A percentile compares a stretch with the other conserved stretches of the same genome.
Evolutionary conservation across 1,284 basidiomycete species (phyloP).

Genomic region (Kwoniella shivajii): DNA sequence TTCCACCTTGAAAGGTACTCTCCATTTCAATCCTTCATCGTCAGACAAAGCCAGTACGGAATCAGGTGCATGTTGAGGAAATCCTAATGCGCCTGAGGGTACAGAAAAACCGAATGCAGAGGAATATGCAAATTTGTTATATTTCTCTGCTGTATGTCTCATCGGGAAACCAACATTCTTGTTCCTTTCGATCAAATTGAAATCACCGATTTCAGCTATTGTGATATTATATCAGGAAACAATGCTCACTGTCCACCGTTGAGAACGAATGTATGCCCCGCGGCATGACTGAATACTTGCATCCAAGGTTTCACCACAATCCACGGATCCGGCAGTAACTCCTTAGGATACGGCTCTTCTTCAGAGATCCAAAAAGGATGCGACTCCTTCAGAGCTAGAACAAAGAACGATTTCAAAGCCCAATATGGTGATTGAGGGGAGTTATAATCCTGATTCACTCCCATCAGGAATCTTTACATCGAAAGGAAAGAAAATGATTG

Average conservation of each 20-base stretch:
- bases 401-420: conserved; percentile 73
- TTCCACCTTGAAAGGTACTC: conserved; percentile 57
- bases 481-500: too few species aligned
- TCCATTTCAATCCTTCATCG: conserved; percentile 62
- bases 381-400: conserved; percentile 63
- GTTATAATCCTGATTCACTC: conserved; percentile 60
- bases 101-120: conserved; percentile 74
- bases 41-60: conserved; percentile 68
- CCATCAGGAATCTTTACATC: conserved; percentile 68
- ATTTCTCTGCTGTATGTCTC: conserved; percentile 57
- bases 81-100: conserved; percentile 64
- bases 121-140: conserved; percentile 74
- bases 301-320: conserved; percentile 28
- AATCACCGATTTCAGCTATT: not conserved
- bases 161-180: conserved; percentile 16
- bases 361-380: conserved; percentile 69
- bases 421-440: conserved; percentile 66
- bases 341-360: conserved; percentile 53
- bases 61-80: conserved; percentile 70
- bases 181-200: not conserved
- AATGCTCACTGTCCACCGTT: conserved; percentile 23
- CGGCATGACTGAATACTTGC: conserved; percentile 31
- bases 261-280: conserved; percentile 26
- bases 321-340: conserved; percentile 12
- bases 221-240: conserved; percentile 57